Conservation (phyloP, 169 alveolate genomes). For the Besnoitia besnoiti region DNA sequence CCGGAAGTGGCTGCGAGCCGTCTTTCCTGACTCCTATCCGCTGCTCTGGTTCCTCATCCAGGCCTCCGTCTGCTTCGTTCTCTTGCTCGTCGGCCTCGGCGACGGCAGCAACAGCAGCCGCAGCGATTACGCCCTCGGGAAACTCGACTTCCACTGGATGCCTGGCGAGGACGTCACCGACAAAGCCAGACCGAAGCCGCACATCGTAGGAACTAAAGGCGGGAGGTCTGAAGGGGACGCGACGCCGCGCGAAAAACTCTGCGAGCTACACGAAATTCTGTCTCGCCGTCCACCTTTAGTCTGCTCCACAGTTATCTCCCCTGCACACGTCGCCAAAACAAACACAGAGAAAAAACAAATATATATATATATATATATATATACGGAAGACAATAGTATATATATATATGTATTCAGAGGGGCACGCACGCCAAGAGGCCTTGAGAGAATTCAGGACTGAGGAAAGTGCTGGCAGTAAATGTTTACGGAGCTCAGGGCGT, state of each 20-base stretch:
- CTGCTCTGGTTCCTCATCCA: slow-evolving; percentile 52
- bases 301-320: not conserved
- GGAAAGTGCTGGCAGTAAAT: too few species aligned
- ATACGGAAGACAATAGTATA: too few species aligned
- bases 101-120: slow-evolving; percentile 30
- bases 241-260: not conserved
- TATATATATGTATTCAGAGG: too few species aligned
- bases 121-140: slow-evolving; percentile 3
- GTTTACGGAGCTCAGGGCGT: too few species aligned
- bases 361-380: too few species aligned
- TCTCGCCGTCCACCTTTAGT: not conserved
- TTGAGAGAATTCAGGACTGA: too few species aligned
- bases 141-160: slow-evolving; percentile 42
- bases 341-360: not conserved
- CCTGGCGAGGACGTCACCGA: slow-evolving; percentile 31
- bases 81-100: slow-evolving; percentile 47
- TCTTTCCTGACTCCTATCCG: slow-evolving; percentile 50
- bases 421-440: too few species aligned
- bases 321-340: too few species aligned
- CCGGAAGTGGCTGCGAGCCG: slow-evolving; percentile 36
- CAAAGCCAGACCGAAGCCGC: not conserved
- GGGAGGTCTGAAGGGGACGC: not conserved
- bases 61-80: slow-evolving; percentile 54
- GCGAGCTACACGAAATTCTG: not conserved
- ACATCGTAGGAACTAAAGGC: not conserved